A percentile compares a stretch with the other conserved stretches of the same genome.
phyloP scores from a whole-genome alignment of 2,329 filamentous ascomycete genomes.

The Setomelanomma holmii region DNA sequence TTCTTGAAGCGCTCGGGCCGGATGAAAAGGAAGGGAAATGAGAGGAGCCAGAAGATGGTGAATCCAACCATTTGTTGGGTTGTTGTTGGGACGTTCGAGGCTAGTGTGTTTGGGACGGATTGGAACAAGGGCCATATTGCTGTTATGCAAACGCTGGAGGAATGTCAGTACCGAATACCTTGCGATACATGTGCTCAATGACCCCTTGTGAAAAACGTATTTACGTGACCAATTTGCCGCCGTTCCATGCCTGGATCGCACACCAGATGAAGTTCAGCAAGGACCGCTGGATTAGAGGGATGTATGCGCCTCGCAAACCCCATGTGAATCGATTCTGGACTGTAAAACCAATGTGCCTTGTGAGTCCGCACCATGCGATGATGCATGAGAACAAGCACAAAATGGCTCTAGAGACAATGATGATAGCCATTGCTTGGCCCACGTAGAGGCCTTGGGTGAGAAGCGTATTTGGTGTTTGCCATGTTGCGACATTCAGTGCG shows the following conservation, averaged over 20 bases:
- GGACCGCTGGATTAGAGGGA: constrained; percentile 44
- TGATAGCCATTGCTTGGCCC: neutral
- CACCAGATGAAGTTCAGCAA: constrained; percentile 51
- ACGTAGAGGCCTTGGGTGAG: neutral
- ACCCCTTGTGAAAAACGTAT: neutral
- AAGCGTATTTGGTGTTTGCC: neutral
- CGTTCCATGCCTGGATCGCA: constrained; percentile 39
- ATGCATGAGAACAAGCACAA: neutral
- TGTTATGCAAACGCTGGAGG: constrained; percentile 12
- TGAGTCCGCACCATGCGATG: constrained; percentile 4
- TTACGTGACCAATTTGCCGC: constrained; percentile 39
- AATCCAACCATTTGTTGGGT: constrained; percentile 48
- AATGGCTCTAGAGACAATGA: neutral
- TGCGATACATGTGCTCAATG: too few species aligned
- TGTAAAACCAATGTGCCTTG: constrained; percentile 22
- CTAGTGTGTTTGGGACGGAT: constrained; percentile 46
- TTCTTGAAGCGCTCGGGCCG: constrained; percentile 52
- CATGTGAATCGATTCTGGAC: constrained; percentile 6
- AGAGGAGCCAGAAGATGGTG: constrained; percentile 48
- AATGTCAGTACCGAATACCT: too few species aligned
- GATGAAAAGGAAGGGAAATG: constrained; percentile 53
- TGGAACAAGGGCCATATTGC: constrained; percentile 41
- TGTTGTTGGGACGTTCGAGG: constrained; percentile 40
- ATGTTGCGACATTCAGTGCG: neutral
- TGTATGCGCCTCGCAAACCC: constrained; percentile 41